A percentile compares a stretch with the other conserved stretches of the same genome.
phyloP scores from a whole-genome alignment of 805 yeast genomes.

The Torulaspora gathmanii region DNA sequence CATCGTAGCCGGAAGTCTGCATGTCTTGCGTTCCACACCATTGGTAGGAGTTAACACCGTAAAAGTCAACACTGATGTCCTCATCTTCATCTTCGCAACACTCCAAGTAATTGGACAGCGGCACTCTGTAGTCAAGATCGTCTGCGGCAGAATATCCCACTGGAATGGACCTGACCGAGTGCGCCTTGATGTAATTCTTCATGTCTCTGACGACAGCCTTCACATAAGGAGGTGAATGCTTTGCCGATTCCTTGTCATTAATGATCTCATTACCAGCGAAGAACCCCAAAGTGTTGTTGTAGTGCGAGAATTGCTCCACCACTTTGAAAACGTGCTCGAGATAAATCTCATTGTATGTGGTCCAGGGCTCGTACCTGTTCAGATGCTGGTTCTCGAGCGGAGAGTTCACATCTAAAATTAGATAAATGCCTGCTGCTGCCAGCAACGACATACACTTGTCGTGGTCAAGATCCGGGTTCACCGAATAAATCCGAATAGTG shows the following conservation, averaged over 20 bases:
- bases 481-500: constrained; percentile 81
- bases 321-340: constrained; percentile 71
- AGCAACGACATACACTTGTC: constrained; percentile 87
- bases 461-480: constrained; percentile 77
- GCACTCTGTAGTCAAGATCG: constrained; percentile 68
- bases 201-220: constrained; percentile 79
- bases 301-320: constrained; percentile 73
- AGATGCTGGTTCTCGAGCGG: constrained; percentile 74
- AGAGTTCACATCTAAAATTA: constrained; percentile 86
- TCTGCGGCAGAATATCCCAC: constrained; percentile 98
- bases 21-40: constrained; percentile 96
- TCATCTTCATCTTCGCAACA: constrained; percentile 51
- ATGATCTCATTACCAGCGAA: constrained; percentile 91
- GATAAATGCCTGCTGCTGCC: constrained; percentile 88
- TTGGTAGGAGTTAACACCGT: constrained; percentile 89
- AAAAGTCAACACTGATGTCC: constrained; percentile 69
- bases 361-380: constrained; percentile 93
- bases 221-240: constrained; percentile 65
- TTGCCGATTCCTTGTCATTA: constrained; percentile 70
- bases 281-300: constrained; percentile 84
- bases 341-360: constrained; percentile 67
- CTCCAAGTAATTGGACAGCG: constrained; percentile 75
- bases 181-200: constrained; percentile 58
- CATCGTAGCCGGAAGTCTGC: constrained; percentile 67
- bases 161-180: constrained; percentile 66